These are phyloP conservation scores for Candida chilensis DNA, from an alignment of 805 yeast species.

Conservation along the genomic window DNA sequence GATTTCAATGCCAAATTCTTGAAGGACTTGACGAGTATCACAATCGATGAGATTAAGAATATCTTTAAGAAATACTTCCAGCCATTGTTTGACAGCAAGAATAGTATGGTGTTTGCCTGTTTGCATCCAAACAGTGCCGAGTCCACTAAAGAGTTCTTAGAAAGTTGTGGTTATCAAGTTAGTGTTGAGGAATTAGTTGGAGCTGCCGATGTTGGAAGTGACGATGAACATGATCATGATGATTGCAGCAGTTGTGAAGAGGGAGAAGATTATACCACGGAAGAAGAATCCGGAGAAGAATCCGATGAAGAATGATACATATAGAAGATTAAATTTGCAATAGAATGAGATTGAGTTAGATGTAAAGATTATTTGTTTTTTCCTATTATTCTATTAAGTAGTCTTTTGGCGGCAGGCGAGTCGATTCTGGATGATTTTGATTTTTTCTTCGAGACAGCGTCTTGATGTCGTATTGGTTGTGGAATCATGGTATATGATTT, in stretches of 20 bases:
- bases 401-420: neutral
- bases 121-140: constrained; percentile 61
- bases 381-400: too few species aligned
- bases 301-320: constrained; percentile 1
- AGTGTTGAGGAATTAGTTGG: constrained; percentile 43
- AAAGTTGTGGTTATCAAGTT: constrained; percentile 49
- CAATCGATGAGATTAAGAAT: constrained; percentile 40
- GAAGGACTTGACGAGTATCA: constrained; percentile 39
- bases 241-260: constrained; percentile 3
- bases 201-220: constrained; percentile 7
- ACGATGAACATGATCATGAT: constrained; percentile 8
- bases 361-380: too few species aligned
- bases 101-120: constrained; percentile 57
- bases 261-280: neutral
- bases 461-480: neutral
- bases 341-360: constrained; percentile 2
- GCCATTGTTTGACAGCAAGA: constrained; percentile 50
- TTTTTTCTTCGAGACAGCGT: neutral
- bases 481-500: too few species aligned
- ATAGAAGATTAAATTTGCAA: neutral
- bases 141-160: constrained; percentile 36
- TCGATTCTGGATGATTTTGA: neutral
- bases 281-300: constrained; percentile 4
- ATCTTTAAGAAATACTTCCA: constrained; percentile 50
- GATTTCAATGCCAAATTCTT: constrained; percentile 48